phyloP scores from a whole-genome alignment of 805 yeast genomes.

The Monosporozyma solicola region DNA sequence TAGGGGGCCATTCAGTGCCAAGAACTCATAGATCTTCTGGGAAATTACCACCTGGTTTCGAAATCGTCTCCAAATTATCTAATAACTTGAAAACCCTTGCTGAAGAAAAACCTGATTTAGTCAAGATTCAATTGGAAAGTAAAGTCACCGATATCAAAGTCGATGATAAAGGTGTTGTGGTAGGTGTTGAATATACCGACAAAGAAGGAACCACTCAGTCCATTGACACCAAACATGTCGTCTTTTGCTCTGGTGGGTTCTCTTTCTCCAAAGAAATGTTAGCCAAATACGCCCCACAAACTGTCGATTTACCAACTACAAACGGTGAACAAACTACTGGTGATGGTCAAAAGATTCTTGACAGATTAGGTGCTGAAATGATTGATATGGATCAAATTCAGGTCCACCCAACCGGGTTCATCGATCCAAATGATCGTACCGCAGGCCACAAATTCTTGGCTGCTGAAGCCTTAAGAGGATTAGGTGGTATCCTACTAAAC shows the following conservation, averaged over 20 bases:
- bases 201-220: constrained; percentile 17
- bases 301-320: constrained; percentile 42
- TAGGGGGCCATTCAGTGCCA: constrained; percentile 76
- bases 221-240: constrained; percentile 30
- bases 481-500: constrained; percentile 47
- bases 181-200: constrained; percentile 36
- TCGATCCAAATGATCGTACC: constrained; percentile 34
- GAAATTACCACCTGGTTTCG: constrained; percentile 51
- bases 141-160: constrained; percentile 32
- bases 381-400: constrained; percentile 53
- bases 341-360: constrained; percentile 47
- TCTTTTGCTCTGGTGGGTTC: constrained; percentile 55
- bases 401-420: constrained; percentile 56
- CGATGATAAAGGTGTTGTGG: constrained; percentile 23
- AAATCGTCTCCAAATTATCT: constrained; percentile 40
- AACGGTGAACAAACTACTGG: constrained; percentile 51
- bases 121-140: constrained; percentile 33
- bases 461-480: constrained; percentile 51
- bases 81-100: constrained; percentile 30
- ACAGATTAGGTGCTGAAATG: constrained; percentile 38
- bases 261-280: constrained; percentile 35
- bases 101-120: constrained; percentile 20
- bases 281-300: constrained; percentile 38
- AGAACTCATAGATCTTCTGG: constrained; percentile 73
- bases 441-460: constrained; percentile 46